A percentile compares a stretch with the other conserved stretches of the same genome.
Conservation (phyloP, 75 land plant species). For the Adiantum capillusveneris region DNA sequence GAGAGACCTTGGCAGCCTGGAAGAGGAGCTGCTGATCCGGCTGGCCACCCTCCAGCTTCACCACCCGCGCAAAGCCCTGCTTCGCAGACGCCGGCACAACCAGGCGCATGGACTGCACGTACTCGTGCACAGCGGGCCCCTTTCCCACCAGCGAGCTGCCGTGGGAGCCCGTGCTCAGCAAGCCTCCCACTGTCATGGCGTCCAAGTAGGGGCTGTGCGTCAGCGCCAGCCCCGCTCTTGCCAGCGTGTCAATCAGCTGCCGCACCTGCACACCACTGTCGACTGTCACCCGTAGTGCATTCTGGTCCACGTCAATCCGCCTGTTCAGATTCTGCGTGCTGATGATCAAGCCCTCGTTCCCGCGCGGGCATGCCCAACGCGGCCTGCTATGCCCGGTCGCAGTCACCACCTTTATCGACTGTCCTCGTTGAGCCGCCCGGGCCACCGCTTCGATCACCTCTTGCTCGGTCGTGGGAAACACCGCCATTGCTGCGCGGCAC, state of each 20-base stretch:
- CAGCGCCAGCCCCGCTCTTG: conserved; percentile 23
- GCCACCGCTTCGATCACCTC: conserved; percentile 25
- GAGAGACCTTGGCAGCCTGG: conserved; percentile 26
- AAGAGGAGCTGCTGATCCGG: conserved; percentile 16
- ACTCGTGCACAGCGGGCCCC: conserved; percentile 38
- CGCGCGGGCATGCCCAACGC: too few relatives aligned
- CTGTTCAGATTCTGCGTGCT: too few relatives aligned
- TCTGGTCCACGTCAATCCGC: too few relatives aligned
- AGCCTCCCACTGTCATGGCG: conserved; percentile 36
- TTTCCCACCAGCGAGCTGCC: conserved; percentile 41
- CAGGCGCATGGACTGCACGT: conserved; percentile 26
- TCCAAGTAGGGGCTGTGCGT: conserved; percentile 41
- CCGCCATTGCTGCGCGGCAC: conserved; percentile 29
- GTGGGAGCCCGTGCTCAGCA: conserved; percentile 48
- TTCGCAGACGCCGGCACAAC: conserved; percentile 27
- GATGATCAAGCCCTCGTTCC: too few relatives aligned
- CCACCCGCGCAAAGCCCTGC: conserved; percentile 15
- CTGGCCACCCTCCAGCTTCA: conserved; percentile 10
- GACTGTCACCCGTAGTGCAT: too few relatives aligned
- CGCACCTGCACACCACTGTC: too few relatives aligned
- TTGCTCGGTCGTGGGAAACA: conserved; percentile 23
- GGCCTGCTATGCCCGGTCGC: too few relatives aligned
- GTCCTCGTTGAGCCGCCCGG: too few relatives aligned
- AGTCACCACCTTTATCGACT: too few relatives aligned
- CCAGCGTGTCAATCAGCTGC: conserved; percentile 24